A percentile compares a stretch with the other conserved stretches of the same genome.
Conservation (phyloP, 192 early-diverging fungal species). For the Backusella macrospora region DNA sequence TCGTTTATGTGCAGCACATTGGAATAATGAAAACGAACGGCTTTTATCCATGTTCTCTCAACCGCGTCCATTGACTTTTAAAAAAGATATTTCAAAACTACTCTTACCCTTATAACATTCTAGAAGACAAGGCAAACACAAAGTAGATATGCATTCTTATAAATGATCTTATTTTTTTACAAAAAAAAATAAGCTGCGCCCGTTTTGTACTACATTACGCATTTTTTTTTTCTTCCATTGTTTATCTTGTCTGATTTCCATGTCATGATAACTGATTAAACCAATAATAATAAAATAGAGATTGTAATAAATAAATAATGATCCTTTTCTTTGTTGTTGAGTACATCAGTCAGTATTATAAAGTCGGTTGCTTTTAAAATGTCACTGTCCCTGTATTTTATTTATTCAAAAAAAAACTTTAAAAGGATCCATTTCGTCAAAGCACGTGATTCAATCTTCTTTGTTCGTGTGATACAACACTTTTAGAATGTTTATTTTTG, state of each 20-base stretch:
- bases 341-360: not conserved
- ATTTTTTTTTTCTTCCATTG: too few relatives aligned
- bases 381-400: not conserved
- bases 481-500: not conserved
- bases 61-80: not conserved
- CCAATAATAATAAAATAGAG: not conserved
- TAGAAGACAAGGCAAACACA: too few relatives aligned
- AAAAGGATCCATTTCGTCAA: not conserved
- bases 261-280: not conserved
- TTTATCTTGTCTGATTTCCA: too few relatives aligned
- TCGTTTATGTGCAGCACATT: slow-evolving; percentile 74
- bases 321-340: not conserved
- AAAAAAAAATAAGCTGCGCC: not conserved
- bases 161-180: too few relatives aligned
- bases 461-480: not conserved
- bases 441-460: not conserved
- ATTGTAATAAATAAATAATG: not conserved
- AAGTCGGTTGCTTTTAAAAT: not conserved
- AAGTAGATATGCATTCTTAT: too few relatives aligned
- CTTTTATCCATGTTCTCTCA: slow-evolving; percentile 60
- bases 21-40: slow-evolving; percentile 71
- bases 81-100: not conserved
- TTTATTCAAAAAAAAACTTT: not conserved
- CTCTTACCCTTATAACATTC: not conserved
- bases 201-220: not conserved